Evolutionary conservation across 2,329 filamentous ascomycete species (phyloP).

Genomic region (Fusarium pseudonygamai): DNA sequence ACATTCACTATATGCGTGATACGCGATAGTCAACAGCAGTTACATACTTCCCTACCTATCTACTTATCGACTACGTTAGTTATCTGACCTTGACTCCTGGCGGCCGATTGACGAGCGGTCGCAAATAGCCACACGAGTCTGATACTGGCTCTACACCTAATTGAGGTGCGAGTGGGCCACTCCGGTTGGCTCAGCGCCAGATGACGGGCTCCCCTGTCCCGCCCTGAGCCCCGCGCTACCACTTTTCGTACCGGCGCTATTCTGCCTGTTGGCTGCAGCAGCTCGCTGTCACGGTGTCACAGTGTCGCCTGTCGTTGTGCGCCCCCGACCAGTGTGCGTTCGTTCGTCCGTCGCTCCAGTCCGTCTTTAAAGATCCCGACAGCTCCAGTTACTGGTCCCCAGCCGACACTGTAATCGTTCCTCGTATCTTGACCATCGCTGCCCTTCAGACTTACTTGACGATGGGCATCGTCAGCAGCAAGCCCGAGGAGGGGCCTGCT

Average conservation of each 20-base stretch:
- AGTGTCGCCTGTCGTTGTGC: constrained; percentile 40
- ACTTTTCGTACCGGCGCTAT: constrained; percentile 39
- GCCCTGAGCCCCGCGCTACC: constrained; percentile 45
- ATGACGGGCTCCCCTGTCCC: constrained; percentile 45
- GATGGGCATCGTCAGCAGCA: constrained; percentile 95
- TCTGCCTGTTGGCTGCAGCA: constrained; percentile 34
- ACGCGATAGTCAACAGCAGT: constrained; percentile 4
- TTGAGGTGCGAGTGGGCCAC: constrained; percentile 39
- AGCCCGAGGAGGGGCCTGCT: constrained; percentile 81
- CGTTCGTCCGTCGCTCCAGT: constrained; percentile 27
- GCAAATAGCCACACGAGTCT: constrained; percentile 24
- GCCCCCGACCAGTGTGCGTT: constrained; percentile 28
- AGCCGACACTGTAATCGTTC: constrained; percentile 33
- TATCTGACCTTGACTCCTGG: constrained; percentile 9
- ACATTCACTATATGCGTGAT: constrained; percentile 4
- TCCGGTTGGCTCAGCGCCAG: constrained; percentile 46
- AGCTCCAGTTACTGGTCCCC: constrained; percentile 34
- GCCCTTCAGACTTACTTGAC: constrained; percentile 49
- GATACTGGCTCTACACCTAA: constrained; percentile 32
- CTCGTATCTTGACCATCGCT: constrained; percentile 30
- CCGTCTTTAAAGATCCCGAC: constrained; percentile 42
- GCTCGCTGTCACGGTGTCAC: constrained; percentile 39
- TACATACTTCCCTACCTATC: background rate
- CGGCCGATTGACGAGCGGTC: constrained; percentile 26
- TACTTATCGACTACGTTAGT: background rate